These are phyloP conservation scores for Mycena metata DNA, from an alignment of 768 basidiomycete genomes.

Conservation along the genomic window DNA sequence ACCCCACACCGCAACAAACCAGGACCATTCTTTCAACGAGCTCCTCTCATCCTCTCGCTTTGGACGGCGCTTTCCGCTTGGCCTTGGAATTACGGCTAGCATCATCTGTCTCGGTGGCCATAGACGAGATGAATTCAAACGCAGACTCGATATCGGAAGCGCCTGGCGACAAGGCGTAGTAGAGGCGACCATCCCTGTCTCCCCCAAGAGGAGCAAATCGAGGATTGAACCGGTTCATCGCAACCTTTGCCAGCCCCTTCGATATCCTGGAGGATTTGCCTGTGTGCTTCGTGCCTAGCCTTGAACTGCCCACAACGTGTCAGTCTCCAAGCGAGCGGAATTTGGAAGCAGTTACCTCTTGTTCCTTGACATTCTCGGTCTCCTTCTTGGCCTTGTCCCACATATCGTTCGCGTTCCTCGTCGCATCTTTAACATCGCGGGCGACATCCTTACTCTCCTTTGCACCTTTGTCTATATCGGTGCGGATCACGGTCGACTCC, in stretches of 20 bases:
- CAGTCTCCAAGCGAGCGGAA: neutral
- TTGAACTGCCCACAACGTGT: slow-evolving; percentile 53
- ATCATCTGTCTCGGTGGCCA: slow-evolving; percentile 44
- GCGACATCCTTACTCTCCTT: slow-evolving; percentile 67
- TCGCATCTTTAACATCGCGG: slow-evolving; percentile 66
- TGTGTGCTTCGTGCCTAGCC: slow-evolving; percentile 62
- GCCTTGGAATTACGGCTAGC: slow-evolving; percentile 52
- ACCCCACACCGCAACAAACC: slow-evolving; percentile 85
- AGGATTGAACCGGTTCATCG: slow-evolving; percentile 57
- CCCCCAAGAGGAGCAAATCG: slow-evolving; percentile 77
- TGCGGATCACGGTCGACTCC: slow-evolving; percentile 61
- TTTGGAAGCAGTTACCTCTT: slow-evolving; percentile 43
- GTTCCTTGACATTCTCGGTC: slow-evolving; percentile 45
- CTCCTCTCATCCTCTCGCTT: slow-evolving; percentile 64
- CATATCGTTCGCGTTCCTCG: slow-evolving; percentile 68
- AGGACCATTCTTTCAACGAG: slow-evolving; percentile 73
- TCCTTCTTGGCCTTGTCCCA: slow-evolving; percentile 64
- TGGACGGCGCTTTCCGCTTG: slow-evolving; percentile 56
- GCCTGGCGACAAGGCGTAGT: slow-evolving; percentile 77
- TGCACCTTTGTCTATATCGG: slow-evolving; percentile 71
- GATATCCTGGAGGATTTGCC: slow-evolving; percentile 60
- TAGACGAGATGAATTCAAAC: slow-evolving; percentile 51
- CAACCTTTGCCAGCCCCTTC: slow-evolving; percentile 70
- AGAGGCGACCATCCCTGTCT: slow-evolving; percentile 75
- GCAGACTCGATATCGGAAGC: slow-evolving; percentile 68